Percentiles rank a stretch among this genome's conserved stretches.
phyloP scores from a whole-genome alignment of 176 grass and related monocot species.

The Chloris gayana region DNA sequence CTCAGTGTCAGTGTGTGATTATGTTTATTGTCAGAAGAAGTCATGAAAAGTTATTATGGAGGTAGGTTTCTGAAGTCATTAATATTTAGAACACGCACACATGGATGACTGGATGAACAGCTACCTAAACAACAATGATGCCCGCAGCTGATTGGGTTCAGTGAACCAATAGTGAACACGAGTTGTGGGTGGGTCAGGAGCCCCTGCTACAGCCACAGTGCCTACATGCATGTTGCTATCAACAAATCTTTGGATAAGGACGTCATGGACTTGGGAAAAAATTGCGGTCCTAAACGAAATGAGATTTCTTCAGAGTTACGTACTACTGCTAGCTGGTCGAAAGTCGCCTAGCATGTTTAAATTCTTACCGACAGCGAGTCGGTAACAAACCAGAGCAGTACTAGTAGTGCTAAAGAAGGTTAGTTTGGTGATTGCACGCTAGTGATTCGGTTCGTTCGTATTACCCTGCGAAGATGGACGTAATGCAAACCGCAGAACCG shows the following conservation, averaged over 20 bases:
- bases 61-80: neutral
- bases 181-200: neutral
- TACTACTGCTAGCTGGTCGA: neutral
- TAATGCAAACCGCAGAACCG: slow-evolving; percentile 99
- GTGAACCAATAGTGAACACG: neutral
- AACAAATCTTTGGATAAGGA: slow-evolving; percentile 16
- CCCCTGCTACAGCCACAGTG: neutral
- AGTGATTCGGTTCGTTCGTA: slow-evolving; percentile 32
- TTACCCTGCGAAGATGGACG: slow-evolving; percentile 99
- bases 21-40: neutral
- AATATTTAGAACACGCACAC: neutral
- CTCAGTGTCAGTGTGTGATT: neutral
- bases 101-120: too few relatives aligned
- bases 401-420: neutral
- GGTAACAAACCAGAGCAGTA: neutral
- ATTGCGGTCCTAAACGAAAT: neutral
- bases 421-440: neutral
- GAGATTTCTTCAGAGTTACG: neutral
- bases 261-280: neutral
- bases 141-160: neutral
- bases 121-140: neutral
- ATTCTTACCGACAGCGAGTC: neutral
- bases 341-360: slow-evolving; percentile 30
- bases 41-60: neutral
- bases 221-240: slow-evolving; percentile 9